A percentile compares a stretch with the other conserved stretches of the same genome.
These are phyloP conservation scores for Penicillium mononematosum DNA, from an alignment of 495 filamentous ascomycete genomes.

Conservation along the genomic window DNA sequence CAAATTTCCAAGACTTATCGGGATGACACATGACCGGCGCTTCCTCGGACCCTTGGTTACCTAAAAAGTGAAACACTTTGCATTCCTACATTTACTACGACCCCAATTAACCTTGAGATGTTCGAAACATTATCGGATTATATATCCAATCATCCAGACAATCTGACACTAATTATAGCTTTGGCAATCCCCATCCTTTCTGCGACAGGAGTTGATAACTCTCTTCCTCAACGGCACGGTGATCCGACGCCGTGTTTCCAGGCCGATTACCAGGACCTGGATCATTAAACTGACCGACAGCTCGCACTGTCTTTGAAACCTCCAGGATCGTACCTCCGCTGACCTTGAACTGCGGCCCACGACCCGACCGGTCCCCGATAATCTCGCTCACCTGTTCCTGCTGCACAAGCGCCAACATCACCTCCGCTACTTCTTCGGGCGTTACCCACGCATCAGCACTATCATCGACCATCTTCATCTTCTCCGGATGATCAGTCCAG, in stretches of 20 bases:
- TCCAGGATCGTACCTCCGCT: conserved; percentile 58
- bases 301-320: conserved; percentile 54
- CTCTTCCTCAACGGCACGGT: conserved; percentile 40
- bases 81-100: background rate
- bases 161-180: conserved; percentile 20
- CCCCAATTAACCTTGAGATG: background rate
- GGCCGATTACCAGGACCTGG: conserved; percentile 51
- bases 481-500: conserved; percentile 69
- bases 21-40: conserved; percentile 8
- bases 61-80: background rate
- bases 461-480: conserved; percentile 54
- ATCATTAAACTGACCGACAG: conserved; percentile 55
- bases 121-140: background rate
- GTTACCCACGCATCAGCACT: conserved; percentile 58
- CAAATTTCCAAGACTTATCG: conserved; percentile 4
- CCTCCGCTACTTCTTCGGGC: conserved; percentile 62
- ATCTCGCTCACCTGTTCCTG: conserved; percentile 44
- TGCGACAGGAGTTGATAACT: conserved; percentile 45
- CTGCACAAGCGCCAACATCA: conserved; percentile 61
- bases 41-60: background rate
- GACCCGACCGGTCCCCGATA: conserved; percentile 41
- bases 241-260: conserved; percentile 49
- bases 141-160: background rate
- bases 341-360: conserved; percentile 34
- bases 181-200: conserved; percentile 42